phyloP scores from a whole-genome alignment of 2,329 filamentous ascomycete species.

The Colletotrichum gigasporum region DNA sequence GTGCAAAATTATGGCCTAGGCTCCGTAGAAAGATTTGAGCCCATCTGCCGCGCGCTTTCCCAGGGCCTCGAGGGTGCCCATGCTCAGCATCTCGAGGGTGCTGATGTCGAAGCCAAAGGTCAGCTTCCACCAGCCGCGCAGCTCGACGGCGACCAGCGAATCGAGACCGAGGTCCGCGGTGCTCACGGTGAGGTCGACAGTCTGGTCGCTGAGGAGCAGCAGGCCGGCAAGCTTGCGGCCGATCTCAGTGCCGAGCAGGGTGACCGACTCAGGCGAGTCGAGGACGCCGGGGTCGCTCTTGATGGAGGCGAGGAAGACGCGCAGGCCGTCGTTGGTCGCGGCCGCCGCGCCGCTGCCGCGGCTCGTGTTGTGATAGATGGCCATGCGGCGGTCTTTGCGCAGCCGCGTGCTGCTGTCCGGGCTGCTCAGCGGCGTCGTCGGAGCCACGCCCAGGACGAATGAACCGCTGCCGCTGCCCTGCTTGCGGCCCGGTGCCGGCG shows the following conservation, averaged over 20 bases:
- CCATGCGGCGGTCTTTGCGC: slow-evolving; percentile 37
- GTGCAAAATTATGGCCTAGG: too few species aligned
- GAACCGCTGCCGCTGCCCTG: not conserved
- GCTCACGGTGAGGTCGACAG: too few species aligned
- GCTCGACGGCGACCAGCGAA: slow-evolving; percentile 36
- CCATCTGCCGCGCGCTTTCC: too few species aligned
- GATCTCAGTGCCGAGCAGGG: too few species aligned
- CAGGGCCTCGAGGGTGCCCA: slow-evolving; percentile 28
- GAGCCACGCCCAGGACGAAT: slow-evolving; percentile 32
- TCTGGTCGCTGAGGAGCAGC: too few species aligned
- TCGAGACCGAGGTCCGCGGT: too few species aligned
- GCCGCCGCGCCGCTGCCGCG: not conserved
- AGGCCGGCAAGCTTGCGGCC: too few species aligned
- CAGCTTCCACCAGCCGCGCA: slow-evolving; percentile 36
- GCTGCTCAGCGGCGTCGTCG: slow-evolving; percentile 18
- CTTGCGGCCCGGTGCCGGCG: not conserved
- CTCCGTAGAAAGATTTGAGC: too few species aligned
- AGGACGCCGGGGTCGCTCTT: not conserved
- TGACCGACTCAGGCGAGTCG: not conserved
- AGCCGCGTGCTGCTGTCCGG: slow-evolving; percentile 30
- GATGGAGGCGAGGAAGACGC: not conserved
- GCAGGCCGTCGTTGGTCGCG: slow-evolving; percentile 37
- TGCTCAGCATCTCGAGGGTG: slow-evolving; percentile 31
- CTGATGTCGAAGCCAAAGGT: slow-evolving; percentile 34
- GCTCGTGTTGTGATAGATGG: slow-evolving; percentile 34